Conservation (phyloP, 1,284 basidiomycete genomes). For the Mycena citricolor region DNA sequence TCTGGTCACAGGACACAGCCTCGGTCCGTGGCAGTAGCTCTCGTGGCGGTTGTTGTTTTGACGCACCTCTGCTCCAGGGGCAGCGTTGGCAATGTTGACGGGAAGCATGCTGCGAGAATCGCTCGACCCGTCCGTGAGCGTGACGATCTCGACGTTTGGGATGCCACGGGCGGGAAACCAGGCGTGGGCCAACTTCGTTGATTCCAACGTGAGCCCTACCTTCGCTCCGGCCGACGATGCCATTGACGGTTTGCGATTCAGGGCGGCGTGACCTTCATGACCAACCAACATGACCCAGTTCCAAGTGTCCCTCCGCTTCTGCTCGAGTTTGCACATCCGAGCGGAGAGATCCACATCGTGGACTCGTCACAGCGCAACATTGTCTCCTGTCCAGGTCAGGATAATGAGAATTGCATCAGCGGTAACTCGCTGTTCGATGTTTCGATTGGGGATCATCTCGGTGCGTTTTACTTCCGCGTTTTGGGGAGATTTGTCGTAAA, state of each 20-base stretch:
- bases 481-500: not conserved
- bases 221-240: too few species aligned
- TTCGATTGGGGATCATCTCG: constrained; percentile 21
- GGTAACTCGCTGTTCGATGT: constrained; percentile 20
- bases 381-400: constrained; percentile 26
- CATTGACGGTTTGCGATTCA: too few species aligned
- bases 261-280: constrained; percentile 31
- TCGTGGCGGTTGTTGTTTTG: not conserved
- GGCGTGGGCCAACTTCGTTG: constrained; percentile 10
- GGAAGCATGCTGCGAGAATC: constrained; percentile 42
- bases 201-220: not conserved
- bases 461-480: constrained; percentile 8
- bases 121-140: constrained; percentile 33
- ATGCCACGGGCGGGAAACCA: constrained; percentile 9
- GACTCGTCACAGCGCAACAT: constrained; percentile 6
- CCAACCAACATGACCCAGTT: constrained; percentile 41
- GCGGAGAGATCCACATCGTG: constrained; percentile 39
- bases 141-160: constrained; percentile 2
- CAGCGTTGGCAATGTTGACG: constrained; percentile 46
- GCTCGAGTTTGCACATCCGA: constrained; percentile 34
- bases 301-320: constrained; percentile 36
- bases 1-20: constrained; percentile 42
- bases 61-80: constrained; percentile 24
- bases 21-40: constrained; percentile 35
- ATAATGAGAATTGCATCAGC: constrained; percentile 23